Evolutionary conservation across 805 yeast genomes (phyloP).

Genomic region (Saccharomycopsis fermentans): DNA sequence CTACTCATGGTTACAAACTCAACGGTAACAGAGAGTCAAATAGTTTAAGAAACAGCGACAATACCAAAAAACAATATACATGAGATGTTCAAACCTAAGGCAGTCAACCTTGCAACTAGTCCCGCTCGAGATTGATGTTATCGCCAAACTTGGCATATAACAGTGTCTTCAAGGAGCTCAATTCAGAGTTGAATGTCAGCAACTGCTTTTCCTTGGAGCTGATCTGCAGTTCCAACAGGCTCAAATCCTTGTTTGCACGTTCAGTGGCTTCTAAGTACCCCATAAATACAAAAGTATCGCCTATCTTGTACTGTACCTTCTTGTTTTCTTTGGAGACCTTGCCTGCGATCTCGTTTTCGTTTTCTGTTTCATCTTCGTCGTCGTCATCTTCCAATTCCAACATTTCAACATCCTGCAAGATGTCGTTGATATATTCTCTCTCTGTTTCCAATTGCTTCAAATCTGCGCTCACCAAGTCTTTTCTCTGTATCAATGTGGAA

Average conservation of each 20-base stretch:
- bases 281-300: constrained; percentile 68
- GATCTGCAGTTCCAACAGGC: constrained; percentile 40
- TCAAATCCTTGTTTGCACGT: constrained; percentile 55
- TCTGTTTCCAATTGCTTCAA: constrained; percentile 47
- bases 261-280: constrained; percentile 57
- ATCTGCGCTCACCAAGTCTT: constrained; percentile 45
- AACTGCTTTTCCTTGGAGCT: constrained; percentile 36
- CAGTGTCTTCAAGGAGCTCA: constrained; percentile 55
- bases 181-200: constrained; percentile 40
- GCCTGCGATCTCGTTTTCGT: constrained; percentile 18
- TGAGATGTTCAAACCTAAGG: too few species aligned
- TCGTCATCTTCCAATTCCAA: constrained; percentile 39
- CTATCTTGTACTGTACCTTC: constrained; percentile 55
- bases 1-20: too few species aligned
- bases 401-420: constrained; percentile 74
- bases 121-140: constrained; percentile 73
- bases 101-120: neutral
- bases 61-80: too few species aligned
- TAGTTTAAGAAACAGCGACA: too few species aligned
- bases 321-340: neutral
- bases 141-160: constrained; percentile 84
- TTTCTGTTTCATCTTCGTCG: constrained; percentile 27
- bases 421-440: constrained; percentile 82
- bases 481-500: constrained; percentile 67
- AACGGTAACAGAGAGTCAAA: too few species aligned